Percentiles rank a stretch among this genome's conserved stretches.
phyloP scores from a whole-genome alignment of 352 stramenopile species.

The Globisporangium rhizosaccharum region DNA sequence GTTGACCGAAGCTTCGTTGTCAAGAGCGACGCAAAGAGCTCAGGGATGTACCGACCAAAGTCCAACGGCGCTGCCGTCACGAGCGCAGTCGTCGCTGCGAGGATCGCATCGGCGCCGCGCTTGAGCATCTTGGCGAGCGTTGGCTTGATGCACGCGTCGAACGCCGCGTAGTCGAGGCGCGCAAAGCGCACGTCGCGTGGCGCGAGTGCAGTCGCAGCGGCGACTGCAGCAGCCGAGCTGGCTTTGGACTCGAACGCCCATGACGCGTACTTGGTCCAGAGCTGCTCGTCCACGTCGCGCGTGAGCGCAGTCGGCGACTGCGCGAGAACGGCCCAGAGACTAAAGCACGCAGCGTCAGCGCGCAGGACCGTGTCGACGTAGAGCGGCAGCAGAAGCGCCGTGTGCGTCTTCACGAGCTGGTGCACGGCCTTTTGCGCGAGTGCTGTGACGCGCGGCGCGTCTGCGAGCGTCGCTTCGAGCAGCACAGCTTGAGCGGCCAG shows the following conservation, averaged over 20 bases:
- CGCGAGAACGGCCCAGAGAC: conserved; percentile 58
- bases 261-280: conserved; percentile 54
- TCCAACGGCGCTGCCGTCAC: conserved; percentile 52
- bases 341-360: conserved; percentile 50
- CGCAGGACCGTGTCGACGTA: conserved; percentile 33
- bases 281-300: conserved; percentile 26
- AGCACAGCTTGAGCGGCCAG: conserved; percentile 39
- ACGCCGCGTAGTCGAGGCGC: conserved; percentile 46
- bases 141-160: conserved; percentile 61
- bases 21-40: conserved; percentile 68
- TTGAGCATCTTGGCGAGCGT: conserved; percentile 74
- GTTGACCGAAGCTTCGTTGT: conserved; percentile 71
- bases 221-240: conserved; percentile 19
- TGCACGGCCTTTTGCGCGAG: conserved; percentile 37
- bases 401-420: conserved; percentile 40
- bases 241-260: conserved; percentile 82
- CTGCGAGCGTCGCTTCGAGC: conserved; percentile 49
- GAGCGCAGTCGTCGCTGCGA: conserved; percentile 52
- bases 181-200: conserved; percentile 41
- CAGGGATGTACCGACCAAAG: conserved; percentile 50
- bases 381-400: conserved; percentile 24
- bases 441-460: conserved; percentile 37
- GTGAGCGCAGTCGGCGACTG: conserved; percentile 17
- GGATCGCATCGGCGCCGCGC: conserved; percentile 70
- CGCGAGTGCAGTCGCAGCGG: background rate